Percentiles rank a stretch among this genome's conserved stretches.
phyloP scores from a whole-genome alignment of 1,284 basidiomycete species.

The Taiwanofungus camphoratus region DNA sequence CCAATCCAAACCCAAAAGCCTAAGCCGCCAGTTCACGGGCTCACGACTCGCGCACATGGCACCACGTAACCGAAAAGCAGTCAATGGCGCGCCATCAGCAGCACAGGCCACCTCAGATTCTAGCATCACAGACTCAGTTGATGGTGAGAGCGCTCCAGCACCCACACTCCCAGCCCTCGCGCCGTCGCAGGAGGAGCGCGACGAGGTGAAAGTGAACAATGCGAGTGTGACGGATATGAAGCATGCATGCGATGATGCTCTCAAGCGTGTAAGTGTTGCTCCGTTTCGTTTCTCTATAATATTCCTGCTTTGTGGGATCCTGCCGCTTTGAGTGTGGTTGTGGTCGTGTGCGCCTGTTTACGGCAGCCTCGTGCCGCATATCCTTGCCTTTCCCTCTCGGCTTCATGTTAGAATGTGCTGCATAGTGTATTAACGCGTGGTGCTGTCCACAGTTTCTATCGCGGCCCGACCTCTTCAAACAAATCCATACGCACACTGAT shows the following conservation, averaged over 20 bases:
- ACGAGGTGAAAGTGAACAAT: conserved; percentile 81
- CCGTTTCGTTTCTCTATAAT: background rate
- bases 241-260: conserved; percentile 83
- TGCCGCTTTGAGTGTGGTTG: background rate
- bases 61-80: conserved; percentile 18
- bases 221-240: conserved; percentile 79
- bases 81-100: conserved; percentile 12
- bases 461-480: conserved; percentile 76
- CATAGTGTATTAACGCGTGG: conserved; percentile 3
- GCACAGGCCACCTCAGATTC: conserved; percentile 5
- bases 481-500: conserved; percentile 81
- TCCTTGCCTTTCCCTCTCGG: background rate
- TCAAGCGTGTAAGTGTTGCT: conserved; percentile 70
- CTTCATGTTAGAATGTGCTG: background rate
- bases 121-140: background rate
- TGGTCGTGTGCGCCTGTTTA: conserved; percentile 1
- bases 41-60: conserved; percentile 15
- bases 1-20: background rate
- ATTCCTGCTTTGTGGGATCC: background rate
- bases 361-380: background rate
- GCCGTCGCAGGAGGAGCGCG: conserved; percentile 36
- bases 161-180: conserved; percentile 17
- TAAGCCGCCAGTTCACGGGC: background rate
- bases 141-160: conserved; percentile 8
- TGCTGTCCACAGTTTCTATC: conserved; percentile 59